Evolutionary conservation across 1,284 basidiomycete genomes (phyloP), one percentile per base, ranked within the genome.

Genomic region (Mycena citricolor): DNA sequence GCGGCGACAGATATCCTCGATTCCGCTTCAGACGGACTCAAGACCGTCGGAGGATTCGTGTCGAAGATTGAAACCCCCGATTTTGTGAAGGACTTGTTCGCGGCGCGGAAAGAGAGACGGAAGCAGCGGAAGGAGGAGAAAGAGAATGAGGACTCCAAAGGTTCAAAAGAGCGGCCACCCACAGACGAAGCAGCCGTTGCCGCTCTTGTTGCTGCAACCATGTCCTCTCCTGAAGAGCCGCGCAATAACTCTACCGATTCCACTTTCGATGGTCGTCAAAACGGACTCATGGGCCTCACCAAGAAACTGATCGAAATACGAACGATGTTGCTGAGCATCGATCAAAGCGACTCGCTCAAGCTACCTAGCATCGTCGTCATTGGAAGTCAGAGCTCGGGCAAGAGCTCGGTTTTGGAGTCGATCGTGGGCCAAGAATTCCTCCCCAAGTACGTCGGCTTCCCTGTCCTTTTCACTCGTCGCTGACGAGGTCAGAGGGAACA

Each of bases 391-490:
- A 97, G 93, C 64, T 94, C 91, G 4, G 95, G 95, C 4, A 99
- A 99, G 75, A 95, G 92, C 58, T 94, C 90, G 20, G 97, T 99
- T 0, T 71, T 99, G 42, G 95, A 99, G 65, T 89, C 97, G 2
- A 92, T 99, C 54, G 97, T 99, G 17, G 97, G 95, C 0, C 93
- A 97, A 54, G 94, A 99, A 64, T 99, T 99, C 66, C 70, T 99
- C 30, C 97, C 95, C 28, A 99, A 99, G 93, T 95, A 24, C 19
- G 54, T 54, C 4, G 21, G 26, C 37, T 23, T 38, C n/a, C 16
- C 11, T 17, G 17, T 47, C 26, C 34, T 8, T 26, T 2, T 49
- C 26, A 19, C 44, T 22, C 53, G 54, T 30, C 54, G 55, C 34
- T 7, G 39, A 43, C 33, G 23, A 14, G 21, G 28, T 8, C 60